A percentile compares a stretch with the other conserved stretches of the same genome.
These are phyloP conservation scores for Claviceps capensis DNA, from an alignment of 2,329 filamentous ascomycete species.

Conservation along the genomic window DNA sequence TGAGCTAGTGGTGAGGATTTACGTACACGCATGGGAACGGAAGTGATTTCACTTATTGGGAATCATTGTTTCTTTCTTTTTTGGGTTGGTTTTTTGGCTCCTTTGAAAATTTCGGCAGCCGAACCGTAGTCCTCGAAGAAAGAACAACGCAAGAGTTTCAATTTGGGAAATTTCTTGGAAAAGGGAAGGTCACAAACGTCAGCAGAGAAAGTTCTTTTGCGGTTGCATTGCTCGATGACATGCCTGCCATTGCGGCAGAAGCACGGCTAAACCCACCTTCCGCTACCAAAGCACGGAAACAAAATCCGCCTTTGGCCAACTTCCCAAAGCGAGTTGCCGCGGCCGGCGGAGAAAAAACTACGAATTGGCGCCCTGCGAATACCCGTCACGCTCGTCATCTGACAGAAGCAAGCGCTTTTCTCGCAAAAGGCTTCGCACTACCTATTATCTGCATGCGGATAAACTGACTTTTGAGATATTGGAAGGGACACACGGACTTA, in stretches of 20 bases:
- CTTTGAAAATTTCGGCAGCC: background rate
- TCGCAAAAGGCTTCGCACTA: background rate
- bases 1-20: background rate
- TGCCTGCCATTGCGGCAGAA: constrained; percentile 11
- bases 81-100: background rate
- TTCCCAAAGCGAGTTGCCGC: constrained; percentile 4
- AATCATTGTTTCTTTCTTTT: too few relatives aligned
- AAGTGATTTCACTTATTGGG: background rate
- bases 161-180: too few relatives aligned
- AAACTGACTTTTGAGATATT: background rate
- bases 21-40: background rate
- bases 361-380: background rate
- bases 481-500: background rate
- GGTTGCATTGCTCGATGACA: background rate
- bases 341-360: constrained; percentile 14
- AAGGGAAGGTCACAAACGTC: background rate
- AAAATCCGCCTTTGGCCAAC: constrained; percentile 8
- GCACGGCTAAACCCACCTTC: constrained; percentile 11
- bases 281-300: constrained; percentile 15
- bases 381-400: constrained; percentile 10
- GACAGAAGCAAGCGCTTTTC: constrained; percentile 14
- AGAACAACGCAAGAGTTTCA: too few relatives aligned
- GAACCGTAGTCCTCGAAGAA: too few relatives aligned
- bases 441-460: background rate
- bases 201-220: background rate